Conservation (phyloP, 352 stramenopile species). For the Phytophthora parvispora region DNA sequence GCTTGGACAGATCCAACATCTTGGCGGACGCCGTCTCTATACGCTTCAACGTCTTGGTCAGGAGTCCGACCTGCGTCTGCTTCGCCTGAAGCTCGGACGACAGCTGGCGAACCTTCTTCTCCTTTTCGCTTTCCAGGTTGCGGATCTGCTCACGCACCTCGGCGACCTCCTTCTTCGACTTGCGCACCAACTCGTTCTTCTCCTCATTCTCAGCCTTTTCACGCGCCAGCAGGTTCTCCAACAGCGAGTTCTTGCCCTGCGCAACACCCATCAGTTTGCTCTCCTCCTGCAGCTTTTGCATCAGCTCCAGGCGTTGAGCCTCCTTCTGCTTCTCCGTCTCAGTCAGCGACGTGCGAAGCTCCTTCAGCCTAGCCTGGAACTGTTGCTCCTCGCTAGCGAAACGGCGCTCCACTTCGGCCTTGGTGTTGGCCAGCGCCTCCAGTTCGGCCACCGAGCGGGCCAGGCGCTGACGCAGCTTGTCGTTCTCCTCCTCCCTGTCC, state of each 20-base stretch:
- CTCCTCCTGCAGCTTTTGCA: slow-evolving; percentile 69
- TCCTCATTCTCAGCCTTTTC: slow-evolving; percentile 71
- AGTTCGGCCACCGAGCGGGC: slow-evolving; percentile 59
- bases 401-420: slow-evolving; percentile 58
- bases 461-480: slow-evolving; percentile 64
- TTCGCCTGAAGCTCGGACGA: slow-evolving; percentile 66
- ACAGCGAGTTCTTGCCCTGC: slow-evolving; percentile 65
- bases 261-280: slow-evolving; percentile 71
- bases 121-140: slow-evolving; percentile 64
- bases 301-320: slow-evolving; percentile 55
- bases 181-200: slow-evolving; percentile 61
- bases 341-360: slow-evolving; percentile 50
- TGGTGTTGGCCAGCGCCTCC: slow-evolving; percentile 44
- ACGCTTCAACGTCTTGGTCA: slow-evolving; percentile 66
- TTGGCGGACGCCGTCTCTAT: slow-evolving; percentile 62
- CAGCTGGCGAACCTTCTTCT: slow-evolving; percentile 68
- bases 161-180: slow-evolving; percentile 68
- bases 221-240: slow-evolving; percentile 68
- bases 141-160: slow-evolving; percentile 67
- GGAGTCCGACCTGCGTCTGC: slow-evolving; percentile 60
- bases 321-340: slow-evolving; percentile 66
- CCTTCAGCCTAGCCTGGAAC: slow-evolving; percentile 55
- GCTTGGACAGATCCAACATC: slow-evolving; percentile 55
- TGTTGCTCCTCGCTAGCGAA: slow-evolving; percentile 63
- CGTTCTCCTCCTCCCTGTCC: slow-evolving; percentile 41